Evolutionary conservation across 768 basidiomycete species (phyloP), one percentile per base, ranked within the genome.

Genomic region (Lactarius hengduanensis): DNA sequence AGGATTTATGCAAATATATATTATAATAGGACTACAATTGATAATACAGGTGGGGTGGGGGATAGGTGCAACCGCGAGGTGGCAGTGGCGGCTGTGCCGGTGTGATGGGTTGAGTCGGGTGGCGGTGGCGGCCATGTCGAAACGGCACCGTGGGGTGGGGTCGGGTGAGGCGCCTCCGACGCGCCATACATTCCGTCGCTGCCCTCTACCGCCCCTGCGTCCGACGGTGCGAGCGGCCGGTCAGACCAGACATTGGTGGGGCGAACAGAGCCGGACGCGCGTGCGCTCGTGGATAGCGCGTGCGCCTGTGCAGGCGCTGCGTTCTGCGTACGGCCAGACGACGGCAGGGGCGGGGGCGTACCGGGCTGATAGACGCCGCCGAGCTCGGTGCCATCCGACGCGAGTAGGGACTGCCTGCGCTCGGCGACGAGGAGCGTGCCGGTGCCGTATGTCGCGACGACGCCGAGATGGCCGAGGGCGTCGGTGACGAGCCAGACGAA

Each of bases 401-500:
- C 69, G 18, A 65, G 32, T 15, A 58, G 10, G 7, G 34, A 40
- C 26, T 71, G 71, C n/a, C 65, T 53, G 26, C 69, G 71, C 2
- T 74, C 69, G 30, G n/a, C 58, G 68, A 96, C 82, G 71, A 98
- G 87, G 26, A 97, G 80, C 1, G 96, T 96, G 20, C 83, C n/a
- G n/a, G n/a, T n/a, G 6, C 92, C 95, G 73, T 94, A 92, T 0
- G 96, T 96, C 18, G 93, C 91, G 58, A 94, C 76, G 67, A 96
- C 82, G 30, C 86, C 94, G 62, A 88, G 76, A 69, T 83, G 81
- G 16, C 86, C 86, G 5, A 75, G 72, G 22, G 77, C 72, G 78
- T 93, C 90, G 3, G 84, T 84, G 66, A 96, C 93, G 74, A 96
- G 84, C 96, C 94, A 96, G 63, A 94, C 80, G 80, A 85, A 95